Evolutionary conservation across 1,284 basidiomycete species (phyloP), one percentile per base, ranked within the genome.

Genomic region (Cystobasidium pallidum): DNA sequence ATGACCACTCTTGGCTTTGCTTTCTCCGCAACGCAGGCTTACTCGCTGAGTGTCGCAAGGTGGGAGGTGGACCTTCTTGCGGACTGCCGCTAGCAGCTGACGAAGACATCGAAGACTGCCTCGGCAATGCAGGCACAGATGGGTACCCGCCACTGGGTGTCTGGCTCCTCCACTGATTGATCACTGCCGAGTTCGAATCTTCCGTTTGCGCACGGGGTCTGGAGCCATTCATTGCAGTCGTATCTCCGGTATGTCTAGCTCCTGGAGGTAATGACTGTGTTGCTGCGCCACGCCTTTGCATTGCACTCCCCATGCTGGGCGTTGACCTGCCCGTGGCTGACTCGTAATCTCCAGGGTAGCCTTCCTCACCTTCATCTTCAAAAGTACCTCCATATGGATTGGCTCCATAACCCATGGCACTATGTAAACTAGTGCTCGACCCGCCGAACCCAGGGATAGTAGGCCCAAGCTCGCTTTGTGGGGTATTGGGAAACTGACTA

Each of bases 151-250:
- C 74, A 34, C 63, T 68, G 15, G 74, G 72, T n/a, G 73, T 75
- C 43, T 77, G 76, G 19, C 51, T 75, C 51, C 77, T 45, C 78
- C 78, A 79, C 47, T 78, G 77, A 47, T 75, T 82, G 82, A 90
- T 87, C 21, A 78, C 70, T 43, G 75, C 72, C 47, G 77, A 78
- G 75, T 86, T 87, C 66, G 84, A 83, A 78, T 90, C 89, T 78
- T 91, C 90, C 13, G 89, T 89, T 75, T 87, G 85, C n/a, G 88
- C 88, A 47, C 90, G 84, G 21, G 86, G 84, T 28, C 86, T 83
- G 17, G 88, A 7, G 24, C 59, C 85, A 68, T 86, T 84, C 24
- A 26, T 54, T 30, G 34, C 26, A 36, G 24, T 11, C 26, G 70
- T 17, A 17, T 73, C 71, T 36, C 64, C 36, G n/a, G 39, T 32